Base-by-base conservation (phyloP, 106 monocot species). In the Acanthochlamys bracteata region DNA sequence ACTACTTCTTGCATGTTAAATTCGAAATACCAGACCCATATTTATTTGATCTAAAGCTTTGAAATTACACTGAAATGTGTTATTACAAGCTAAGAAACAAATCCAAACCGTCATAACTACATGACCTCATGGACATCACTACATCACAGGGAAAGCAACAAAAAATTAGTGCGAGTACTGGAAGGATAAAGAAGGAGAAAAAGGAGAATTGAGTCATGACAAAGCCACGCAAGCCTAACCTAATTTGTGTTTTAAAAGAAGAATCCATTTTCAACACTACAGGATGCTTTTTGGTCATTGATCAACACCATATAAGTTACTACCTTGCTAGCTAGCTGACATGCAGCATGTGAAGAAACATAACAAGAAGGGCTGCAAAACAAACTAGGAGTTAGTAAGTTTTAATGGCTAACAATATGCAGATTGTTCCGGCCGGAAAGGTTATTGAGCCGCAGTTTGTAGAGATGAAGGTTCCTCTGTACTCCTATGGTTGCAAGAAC, bases 381-480 rank as follows among this genome's bases (percentile, higher is more conserved):
- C n/a, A n/a, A n/a, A n/a, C n/a, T n/a, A n/a, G n/a, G n/a, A n/a
- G n/a, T n/a, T n/a, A n/a, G n/a, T 24, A 69, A 63, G 45, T 17
- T 14, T 20, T 9, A 14, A 84, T 84, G 83, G 81, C 73, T 20
- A 63, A 79, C 60, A n/a, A n/a, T n/a, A 43, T 85, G 79, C 93
- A 89, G 61, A 78, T 93, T 42, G 78, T 85, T 76, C 82, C 79
- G 16, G 64, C 79, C 0, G 53, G 57, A 11, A 73, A 84, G 70
- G 74, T 64, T 9, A 79, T 93, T 10, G 80, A 77, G 56, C 70
- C 93, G 0, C 93, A 89, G 75, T 76, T 77, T 59, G 93, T 93
- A 41, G 93, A 93, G 75, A 85, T 93, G 93, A 89, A 66, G 83
- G 93, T 93, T 25, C 93, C 93, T 16, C 78, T 89, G 41, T 93